These are phyloP conservation scores for Neurospora hispaniola DNA, from an alignment of 495 filamentous ascomycete species.

Conservation along the genomic window DNA sequence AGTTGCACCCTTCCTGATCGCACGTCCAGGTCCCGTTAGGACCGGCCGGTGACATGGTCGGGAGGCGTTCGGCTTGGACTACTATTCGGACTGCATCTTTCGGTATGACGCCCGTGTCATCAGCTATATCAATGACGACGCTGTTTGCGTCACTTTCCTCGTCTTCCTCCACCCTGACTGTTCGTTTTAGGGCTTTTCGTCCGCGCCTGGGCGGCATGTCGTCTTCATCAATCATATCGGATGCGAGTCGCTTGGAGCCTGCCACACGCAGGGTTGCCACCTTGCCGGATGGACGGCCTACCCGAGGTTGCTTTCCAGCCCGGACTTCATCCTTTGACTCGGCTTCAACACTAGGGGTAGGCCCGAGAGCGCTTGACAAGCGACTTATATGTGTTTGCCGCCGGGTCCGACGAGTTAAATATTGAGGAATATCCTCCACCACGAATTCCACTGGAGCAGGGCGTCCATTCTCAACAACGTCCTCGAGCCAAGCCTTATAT, in stretches of 20 bases:
- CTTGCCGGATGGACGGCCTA: conserved; percentile 23
- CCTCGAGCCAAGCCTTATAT: not conserved
- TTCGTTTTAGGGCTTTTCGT: conserved; percentile 22
- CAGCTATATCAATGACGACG: conserved; percentile 5
- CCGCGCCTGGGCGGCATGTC: conserved; percentile 5
- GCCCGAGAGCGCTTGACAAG: not conserved
- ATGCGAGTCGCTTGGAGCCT: conserved; percentile 23
- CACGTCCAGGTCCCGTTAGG: conserved; percentile 62
- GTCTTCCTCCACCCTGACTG: conserved; percentile 17
- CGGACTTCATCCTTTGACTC: conserved; percentile 7
- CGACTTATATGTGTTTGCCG: not conserved
- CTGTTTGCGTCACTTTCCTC: conserved; percentile 29
- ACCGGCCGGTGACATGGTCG: conserved; percentile 35
- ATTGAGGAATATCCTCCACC: conserved; percentile 16
- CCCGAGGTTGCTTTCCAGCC: conserved; percentile 6
- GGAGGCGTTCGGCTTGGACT: conserved; percentile 33
- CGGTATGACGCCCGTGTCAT: conserved; percentile 6
- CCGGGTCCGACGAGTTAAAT: not conserved
- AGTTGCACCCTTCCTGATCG: conserved; percentile 53
- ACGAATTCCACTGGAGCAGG: conserved; percentile 6
- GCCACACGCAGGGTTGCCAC: conserved; percentile 22
- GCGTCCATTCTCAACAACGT: not conserved
- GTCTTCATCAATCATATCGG: conserved; percentile 24
- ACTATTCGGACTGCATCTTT: conserved; percentile 23
- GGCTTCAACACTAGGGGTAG: not conserved